Percentiles rank a stretch among this genome's conserved stretches.
Conservation (phyloP, 2,329 filamentous ascomycete genomes). For the Stagonosporopsis chrysanthemi region DNA sequence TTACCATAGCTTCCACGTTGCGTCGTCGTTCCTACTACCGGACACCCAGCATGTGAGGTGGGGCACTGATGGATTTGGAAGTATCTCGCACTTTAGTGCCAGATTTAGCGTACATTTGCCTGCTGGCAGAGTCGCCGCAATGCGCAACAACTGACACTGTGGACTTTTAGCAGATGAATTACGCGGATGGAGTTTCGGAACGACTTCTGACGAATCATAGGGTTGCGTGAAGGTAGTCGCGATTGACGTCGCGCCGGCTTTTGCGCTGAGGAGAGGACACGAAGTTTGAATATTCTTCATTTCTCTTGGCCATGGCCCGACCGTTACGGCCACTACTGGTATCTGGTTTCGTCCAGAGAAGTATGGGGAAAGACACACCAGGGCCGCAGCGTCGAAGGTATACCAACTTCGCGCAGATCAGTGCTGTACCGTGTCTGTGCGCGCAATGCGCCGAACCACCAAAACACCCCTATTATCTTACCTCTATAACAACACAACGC, state of each 20-base stretch:
- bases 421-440: no score
- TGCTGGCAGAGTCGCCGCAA: not conserved
- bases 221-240: not conserved
- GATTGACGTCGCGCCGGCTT: not conserved
- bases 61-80: slow-evolving; percentile 26
- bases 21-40: slow-evolving; percentile 2
- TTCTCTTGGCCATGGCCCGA: no score
- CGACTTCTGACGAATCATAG: slow-evolving; percentile 20
- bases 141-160: not conserved
- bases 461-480: no score
- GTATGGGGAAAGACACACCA: not conserved
- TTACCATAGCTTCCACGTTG: slow-evolving; percentile 1
- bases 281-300: no score
- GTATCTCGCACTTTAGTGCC: slow-evolving; percentile 31
- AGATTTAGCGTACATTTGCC: slow-evolving; percentile 11
- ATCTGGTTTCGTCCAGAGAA: not conserved
- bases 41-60: slow-evolving; percentile 14
- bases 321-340: not conserved
- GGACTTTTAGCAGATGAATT: not conserved
- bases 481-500: no score
- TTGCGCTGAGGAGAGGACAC: not conserved
- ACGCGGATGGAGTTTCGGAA: not conserved
- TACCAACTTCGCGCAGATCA: not conserved
- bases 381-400: not conserved
- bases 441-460: no score